Base-by-base conservation (phyloP, 139 green algal genomes). In the Ostreobium quekettii region DNA sequence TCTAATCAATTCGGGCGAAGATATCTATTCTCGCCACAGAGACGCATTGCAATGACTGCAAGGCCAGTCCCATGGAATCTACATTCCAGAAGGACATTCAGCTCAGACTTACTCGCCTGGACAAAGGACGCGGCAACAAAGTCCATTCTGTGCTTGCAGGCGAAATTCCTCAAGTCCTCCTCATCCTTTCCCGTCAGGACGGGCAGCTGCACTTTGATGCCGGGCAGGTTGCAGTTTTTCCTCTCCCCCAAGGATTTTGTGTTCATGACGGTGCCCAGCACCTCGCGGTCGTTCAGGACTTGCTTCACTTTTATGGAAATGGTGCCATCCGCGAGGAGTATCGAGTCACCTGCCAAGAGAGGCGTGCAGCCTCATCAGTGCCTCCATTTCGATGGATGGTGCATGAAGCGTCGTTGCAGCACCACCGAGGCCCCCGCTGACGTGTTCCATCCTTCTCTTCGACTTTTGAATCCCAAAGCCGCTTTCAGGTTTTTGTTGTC, bases 201-300 rank as follows among this genome's bases (percentile, higher is more conserved):
- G 7, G 70, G 70, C 22, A 83, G 48, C 47, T 83, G 72, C 5
- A 83, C 76, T 49, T 77, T 75, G 0, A 77, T 19, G 15, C 42
- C 42, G 1, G 87, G 87, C 48, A 93, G 74, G 75, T 92, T 92
- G 77, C 82, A 84, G 72, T 93, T 93, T 78, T 93, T 93, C 48
- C 85, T 78, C 78, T 93, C 79, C 22, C 77, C 80, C 59, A 86
- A 74, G 42, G 70, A 78, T 67, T 86, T 73, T 22, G 29, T 80
- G 71, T 81, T 82, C 29, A 82, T 53, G 4, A 78, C 71, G 0
- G 31, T 32, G 2, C 74, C 80, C 62, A 72, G 59, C 33, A 86
- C 68, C 66, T 81, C 75, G 1, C n/a, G 76, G 39, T 62, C 56
- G 7, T 66, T 76, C 37, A 84, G 47, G 49, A 87, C 72, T 66